Evolutionary conservation across 2,329 filamentous ascomycete genomes (phyloP).

Genomic region (Sordariomycetes sp.): DNA sequence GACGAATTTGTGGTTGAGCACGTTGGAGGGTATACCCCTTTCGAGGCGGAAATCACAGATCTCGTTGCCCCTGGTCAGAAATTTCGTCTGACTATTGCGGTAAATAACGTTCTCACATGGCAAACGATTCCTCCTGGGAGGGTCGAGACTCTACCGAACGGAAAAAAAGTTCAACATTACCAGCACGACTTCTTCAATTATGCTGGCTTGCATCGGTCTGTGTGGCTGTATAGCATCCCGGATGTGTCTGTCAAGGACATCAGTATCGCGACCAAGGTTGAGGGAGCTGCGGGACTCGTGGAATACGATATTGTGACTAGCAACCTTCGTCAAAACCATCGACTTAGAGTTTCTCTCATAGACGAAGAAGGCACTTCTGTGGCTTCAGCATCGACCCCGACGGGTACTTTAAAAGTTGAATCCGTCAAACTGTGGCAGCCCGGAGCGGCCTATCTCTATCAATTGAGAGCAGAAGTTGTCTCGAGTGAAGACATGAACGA

Average conservation of each 20-base stretch:
- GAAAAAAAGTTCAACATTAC: conserved; percentile 11
- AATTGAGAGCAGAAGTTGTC: conserved; percentile 11
- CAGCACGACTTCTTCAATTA: conserved; percentile 22
- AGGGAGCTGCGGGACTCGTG: background rate
- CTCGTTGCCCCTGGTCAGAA: conserved; percentile 10
- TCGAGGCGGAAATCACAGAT: conserved; percentile 39
- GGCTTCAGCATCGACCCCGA: conserved; percentile 5
- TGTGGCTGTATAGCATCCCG: conserved; percentile 16
- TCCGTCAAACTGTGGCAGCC: conserved; percentile 15
- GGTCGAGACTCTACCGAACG: background rate
- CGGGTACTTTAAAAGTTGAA: conserved; percentile 8
- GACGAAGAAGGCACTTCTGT: background rate
- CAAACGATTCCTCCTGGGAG: conserved; percentile 17
- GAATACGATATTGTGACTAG: background rate
- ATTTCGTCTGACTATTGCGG: conserved; percentile 18
- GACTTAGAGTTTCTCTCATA: background rate
- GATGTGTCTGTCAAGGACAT: conserved; percentile 11
- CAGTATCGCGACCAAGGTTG: conserved; percentile 7
- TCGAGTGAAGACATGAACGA: conserved; percentile 1
- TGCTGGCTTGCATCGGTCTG: conserved; percentile 15
- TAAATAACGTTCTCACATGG: conserved; percentile 17
- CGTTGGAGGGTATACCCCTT: conserved; percentile 41
- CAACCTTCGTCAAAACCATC: background rate
- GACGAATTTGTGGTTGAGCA: conserved; percentile 38
- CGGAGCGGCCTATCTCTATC: conserved; percentile 16